Evolutionary conservation across 108 stramenopile species (phyloP), one percentile per base, ranked within the genome.

Genomic region (Skeletonema tropicum): DNA sequence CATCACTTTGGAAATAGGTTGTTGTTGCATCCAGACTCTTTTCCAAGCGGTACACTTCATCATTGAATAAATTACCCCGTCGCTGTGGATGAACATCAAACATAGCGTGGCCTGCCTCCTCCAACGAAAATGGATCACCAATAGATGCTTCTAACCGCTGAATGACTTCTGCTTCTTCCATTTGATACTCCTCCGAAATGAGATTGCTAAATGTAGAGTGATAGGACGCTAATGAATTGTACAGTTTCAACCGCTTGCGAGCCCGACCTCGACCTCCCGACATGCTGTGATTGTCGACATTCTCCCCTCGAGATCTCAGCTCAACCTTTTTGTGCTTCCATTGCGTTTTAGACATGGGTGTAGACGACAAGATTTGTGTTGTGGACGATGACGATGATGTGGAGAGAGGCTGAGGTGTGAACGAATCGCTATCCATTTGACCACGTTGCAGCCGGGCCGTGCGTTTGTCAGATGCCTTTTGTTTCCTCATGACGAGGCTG

Each of bases 381-480:
- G 66, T 19, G 3, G 64, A 45, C 17, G 48, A 61, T 9, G 64
- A 45, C 17, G 48, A 68, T 57, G 33, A 15, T 38, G n/a, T n/a
- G n/a, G n/a, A n/a, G n/a, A 68, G 39, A 36, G 49, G 48, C 5
- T 21, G 31, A 29, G 72, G 66, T 14, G 71, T 64, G 42, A 64
- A 63, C 29, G 74, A 45, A 13, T 30, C 41, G 42, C 58, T 15
- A 45, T 85, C 79, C 11, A 70, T 21, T 55, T 73, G 57, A 38
- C 87, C 86, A 30, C 85, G 70, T 57, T 94, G 93, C 80, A 85
- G 39, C 61, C 91, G 75, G 23, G 89, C 65, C 0, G 94, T 94
- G 14, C 91, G 87, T 64, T 87, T 89, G 71, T 94, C 93, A 12
- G 86, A 87, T 38, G 93, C 90, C 79, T 92, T 94, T 81, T 94